Base-by-base conservation (phyloP, 805 yeast genomes). In the Candida germanica region DNA sequence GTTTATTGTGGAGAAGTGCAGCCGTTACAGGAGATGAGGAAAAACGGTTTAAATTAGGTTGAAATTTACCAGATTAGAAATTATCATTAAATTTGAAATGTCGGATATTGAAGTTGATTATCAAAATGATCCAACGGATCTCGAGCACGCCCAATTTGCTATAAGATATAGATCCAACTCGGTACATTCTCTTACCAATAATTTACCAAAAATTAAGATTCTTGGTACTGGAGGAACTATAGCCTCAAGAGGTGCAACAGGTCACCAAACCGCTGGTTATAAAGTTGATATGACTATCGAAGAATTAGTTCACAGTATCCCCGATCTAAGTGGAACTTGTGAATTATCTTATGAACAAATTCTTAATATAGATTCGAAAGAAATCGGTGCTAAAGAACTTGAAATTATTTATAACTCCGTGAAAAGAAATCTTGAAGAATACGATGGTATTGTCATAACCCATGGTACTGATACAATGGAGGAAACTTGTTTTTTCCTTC, bases 391-490 rank as follows among this genome's bases (percentile, higher is more conserved):
- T 30, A 46, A 49, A 1, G 71, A 75, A 27, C 57, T 79, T 37
- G 48, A 68, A 35, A 58, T 61, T 31, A 64, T 79, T 31, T 68
- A 75, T 41, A 54, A 61, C 29, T 71, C 72, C 38, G 65, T 79
- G 13, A 55, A 68, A 9, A 63, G 64, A 16, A 71, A 73, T 21
- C 51, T 77, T 24, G 61, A 57, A 28, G 42, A 56, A 3, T 74
- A 66, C 43, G 78, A 76, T 47, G 84, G 83, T 26, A 69, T 78
- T 13, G 84, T 79, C 28, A 73, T 79, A 25, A 79, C 84, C 1
- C 86, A 79, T 53, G 86, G 86, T n/a, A 79, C 86, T 6, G 86
- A 79, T 48, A 75, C 84, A 1, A 65, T 78, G 62, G 79, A 80
- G 34, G 86, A 79, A 51, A 79, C 86, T 6, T 77, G 83, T 0